Conservation (phyloP, 129 eudicot genomes). For the Calendula officinalis region DNA sequence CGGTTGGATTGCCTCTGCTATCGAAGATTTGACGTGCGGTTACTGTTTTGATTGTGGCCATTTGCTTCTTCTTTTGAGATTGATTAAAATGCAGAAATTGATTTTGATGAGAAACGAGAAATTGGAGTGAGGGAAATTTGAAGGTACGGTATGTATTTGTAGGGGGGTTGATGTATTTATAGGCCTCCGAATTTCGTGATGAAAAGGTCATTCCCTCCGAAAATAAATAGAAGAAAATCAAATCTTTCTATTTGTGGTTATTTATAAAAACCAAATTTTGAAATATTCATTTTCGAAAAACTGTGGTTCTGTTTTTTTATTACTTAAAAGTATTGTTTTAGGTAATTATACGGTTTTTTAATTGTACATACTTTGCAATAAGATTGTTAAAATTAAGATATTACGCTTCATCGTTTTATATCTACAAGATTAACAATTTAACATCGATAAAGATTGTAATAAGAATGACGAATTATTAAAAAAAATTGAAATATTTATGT, state of each 20-base stretch:
- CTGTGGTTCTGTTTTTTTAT: not conserved
- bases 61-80: slow-evolving; percentile 16
- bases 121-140: slow-evolving; percentile 17
- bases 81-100: slow-evolving; percentile 9
- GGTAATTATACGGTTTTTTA: no score
- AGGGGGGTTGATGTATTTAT: slow-evolving; percentile 39
- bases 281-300: not conserved
- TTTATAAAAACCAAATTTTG: not conserved
- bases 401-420: no score
- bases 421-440: no score
- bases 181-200: slow-evolving; percentile 35
- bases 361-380: no score
- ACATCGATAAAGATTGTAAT: no score
- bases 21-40: slow-evolving; percentile 97
- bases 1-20: slow-evolving; percentile 99
- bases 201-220: slow-evolving; percentile 22
- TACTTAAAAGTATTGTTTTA: no score
- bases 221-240: not conserved
- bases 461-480: no score
- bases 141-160: slow-evolving; percentile 26
- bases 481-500: no score
- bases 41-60: slow-evolving; percentile 72
- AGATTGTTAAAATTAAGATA: no score
- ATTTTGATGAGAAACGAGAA: not conserved
- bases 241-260: not conserved